Evolutionary conservation across 2,329 filamentous ascomycete genomes (phyloP).

Genomic region (Cladosporium sp.): DNA sequence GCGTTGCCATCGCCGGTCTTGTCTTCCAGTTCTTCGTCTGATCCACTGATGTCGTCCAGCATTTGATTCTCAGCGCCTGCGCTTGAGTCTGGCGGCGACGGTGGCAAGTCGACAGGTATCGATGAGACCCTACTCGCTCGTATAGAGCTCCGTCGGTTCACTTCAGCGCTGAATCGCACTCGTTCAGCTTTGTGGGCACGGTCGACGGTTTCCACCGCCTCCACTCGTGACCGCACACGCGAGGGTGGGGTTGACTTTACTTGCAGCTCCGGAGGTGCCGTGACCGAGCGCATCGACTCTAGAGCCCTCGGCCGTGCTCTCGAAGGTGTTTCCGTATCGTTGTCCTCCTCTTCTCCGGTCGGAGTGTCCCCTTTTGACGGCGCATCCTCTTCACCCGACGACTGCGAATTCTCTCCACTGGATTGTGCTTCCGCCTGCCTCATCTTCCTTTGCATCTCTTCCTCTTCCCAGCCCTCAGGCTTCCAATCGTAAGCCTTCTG

Average conservation of each 20-base stretch:
- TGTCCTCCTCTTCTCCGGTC: background rate
- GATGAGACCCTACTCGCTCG: slow-evolving; percentile 17
- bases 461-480: slow-evolving; percentile 34
- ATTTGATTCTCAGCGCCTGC: slow-evolving; percentile 19
- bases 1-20: too few relatives aligned
- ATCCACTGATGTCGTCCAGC: slow-evolving; percentile 2
- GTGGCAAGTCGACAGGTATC: slow-evolving; percentile 30
- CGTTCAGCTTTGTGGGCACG: slow-evolving; percentile 3
- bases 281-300: slow-evolving; percentile 26
- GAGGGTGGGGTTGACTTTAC: slow-evolving; percentile 40
- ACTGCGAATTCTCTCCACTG: background rate
- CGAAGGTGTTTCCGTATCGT: background rate
- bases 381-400: background rate
- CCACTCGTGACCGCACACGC: slow-evolving; percentile 23
- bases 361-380: background rate
- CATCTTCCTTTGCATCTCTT: slow-evolving; percentile 1
- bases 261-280: slow-evolving; percentile 37
- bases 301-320: background rate
- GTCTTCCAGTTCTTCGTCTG: background rate
- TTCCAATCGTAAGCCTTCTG: slow-evolving; percentile 40
- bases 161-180: background rate
- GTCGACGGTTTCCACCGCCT: slow-evolving; percentile 22
- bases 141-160: slow-evolving; percentile 1
- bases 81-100: slow-evolving; percentile 30
- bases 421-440: background rate